Conservation (phyloP, 768 basidiomycete species). For the Xerocomellus chrysenteron region DNA sequence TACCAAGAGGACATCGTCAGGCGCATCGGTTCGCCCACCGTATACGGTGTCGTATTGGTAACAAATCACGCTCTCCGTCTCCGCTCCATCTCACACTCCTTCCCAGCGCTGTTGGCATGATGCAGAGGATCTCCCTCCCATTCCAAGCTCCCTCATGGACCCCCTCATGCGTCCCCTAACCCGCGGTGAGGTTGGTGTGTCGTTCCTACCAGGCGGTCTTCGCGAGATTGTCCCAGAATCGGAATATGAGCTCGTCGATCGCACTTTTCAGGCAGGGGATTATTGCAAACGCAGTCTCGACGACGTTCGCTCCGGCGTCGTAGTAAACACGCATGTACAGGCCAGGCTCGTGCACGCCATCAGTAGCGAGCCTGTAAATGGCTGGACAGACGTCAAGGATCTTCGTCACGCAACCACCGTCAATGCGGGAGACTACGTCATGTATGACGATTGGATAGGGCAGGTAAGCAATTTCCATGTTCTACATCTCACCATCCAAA, state of each 20-base stretch:
- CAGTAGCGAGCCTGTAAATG: constrained; percentile 53
- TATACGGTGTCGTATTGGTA: constrained; percentile 68
- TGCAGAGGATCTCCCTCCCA: constrained; percentile 63
- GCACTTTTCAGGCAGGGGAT: constrained; percentile 76
- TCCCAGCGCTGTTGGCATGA: constrained; percentile 86
- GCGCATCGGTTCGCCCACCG: constrained; percentile 38
- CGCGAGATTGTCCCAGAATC: constrained; percentile 74
- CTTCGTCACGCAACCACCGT: constrained; percentile 57
- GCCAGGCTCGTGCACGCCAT: constrained; percentile 77
- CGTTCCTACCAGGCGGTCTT: constrained; percentile 53
- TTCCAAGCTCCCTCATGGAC: constrained; percentile 47
- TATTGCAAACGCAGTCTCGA: constrained; percentile 77
- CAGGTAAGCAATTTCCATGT: constrained; percentile 53
- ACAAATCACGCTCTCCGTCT: constrained; percentile 14
- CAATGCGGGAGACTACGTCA: constrained; percentile 79
- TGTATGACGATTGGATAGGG: constrained; percentile 85
- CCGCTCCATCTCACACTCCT: constrained; percentile 7
- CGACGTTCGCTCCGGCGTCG: constrained; percentile 73
- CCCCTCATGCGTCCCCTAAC: constrained; percentile 73
- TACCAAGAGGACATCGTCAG: constrained; percentile 70
- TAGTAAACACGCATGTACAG: constrained; percentile 59
- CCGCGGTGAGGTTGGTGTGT: constrained; percentile 82
- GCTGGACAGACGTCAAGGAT: constrained; percentile 62
- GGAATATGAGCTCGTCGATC: constrained; percentile 69
- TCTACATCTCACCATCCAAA: constrained; percentile 3